Evolutionary conservation across 768 basidiomycete species (phyloP), one percentile per base, ranked within the genome.

Genomic region (Favolaschia claudopus): DNA sequence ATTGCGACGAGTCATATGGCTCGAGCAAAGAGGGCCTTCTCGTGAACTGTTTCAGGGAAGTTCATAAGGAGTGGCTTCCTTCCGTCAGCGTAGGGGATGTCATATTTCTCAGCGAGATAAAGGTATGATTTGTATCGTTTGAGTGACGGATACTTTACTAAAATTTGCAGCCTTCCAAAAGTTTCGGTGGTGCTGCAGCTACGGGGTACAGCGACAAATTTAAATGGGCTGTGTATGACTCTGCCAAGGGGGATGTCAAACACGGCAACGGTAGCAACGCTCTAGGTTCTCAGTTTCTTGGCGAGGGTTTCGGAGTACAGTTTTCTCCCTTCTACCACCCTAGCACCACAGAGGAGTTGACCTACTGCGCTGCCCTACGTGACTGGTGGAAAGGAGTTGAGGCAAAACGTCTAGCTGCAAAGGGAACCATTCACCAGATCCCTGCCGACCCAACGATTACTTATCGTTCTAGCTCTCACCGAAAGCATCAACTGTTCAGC

Each of bases 191-290:
- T 7, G 1, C 70, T 4, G 71, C 67, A n/a, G 83, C 80, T 17
- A 70, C 75, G 0, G 86, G 85, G 2, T 84, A 82, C 49, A 38
- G 71, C 25, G 76, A 82, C 63, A 78, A 70, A 57, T 67, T 86
- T 49, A 73, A 75, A 29, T 89, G 88, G 88, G 82, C 83, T 4
- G 74, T 85, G 28, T 89, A 81, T 47, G 78, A 81, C 32, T 74
- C 78, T 2, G 63, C 65, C 17, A 70, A 66, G 1, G 76, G 79
- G 22, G 69, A 70, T 45, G 62, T 79, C 28, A 74, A 74, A 24
- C 76, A 79, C 63, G 77, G 79, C 1, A 68, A 75, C 38, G 65
- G 70, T 38, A 76, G 71, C n/a, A 36, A 66, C 40, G 76, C 71
- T 8, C 83, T 83, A 0, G 67, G 68, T 58, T 70, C 71, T 14